Percentiles rank a stretch among this genome's conserved stretches.
Conservation (phyloP, 495 filamentous ascomycete species). For the Lasiosphaeris hirsuta region DNA sequence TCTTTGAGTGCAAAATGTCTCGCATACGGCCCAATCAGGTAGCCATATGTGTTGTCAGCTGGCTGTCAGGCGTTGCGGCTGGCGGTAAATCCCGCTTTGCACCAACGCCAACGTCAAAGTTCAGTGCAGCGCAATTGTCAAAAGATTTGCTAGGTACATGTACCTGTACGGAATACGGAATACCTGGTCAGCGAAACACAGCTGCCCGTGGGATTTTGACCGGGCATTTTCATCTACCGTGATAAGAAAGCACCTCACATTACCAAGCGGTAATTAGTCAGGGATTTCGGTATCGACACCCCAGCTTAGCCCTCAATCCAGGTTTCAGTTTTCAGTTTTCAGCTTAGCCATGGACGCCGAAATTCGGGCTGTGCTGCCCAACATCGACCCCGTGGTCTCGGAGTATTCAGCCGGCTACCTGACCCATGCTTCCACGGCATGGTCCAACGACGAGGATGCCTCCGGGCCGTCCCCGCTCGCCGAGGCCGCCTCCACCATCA, state of each 20-base stretch:
- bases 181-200: too few relatives aligned
- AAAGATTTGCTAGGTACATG: not conserved
- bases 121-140: not conserved
- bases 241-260: not conserved
- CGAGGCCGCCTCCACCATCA: conserved; percentile 81
- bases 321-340: conserved; percentile 2
- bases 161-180: too few relatives aligned
- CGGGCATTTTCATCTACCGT: not conserved
- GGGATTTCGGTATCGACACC: not conserved
- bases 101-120: not conserved
- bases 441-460: conserved; percentile 69
- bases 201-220: not conserved
- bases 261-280: conserved; percentile 17
- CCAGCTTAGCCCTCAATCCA: not conserved
- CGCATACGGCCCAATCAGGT: conserved; percentile 11
- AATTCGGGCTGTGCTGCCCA: conserved; percentile 80
- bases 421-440: conserved; percentile 83
- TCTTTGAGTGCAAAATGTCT: not conserved
- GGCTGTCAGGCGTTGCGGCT: conserved; percentile 1
- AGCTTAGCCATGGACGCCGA: conserved; percentile 91
- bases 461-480: conserved; percentile 66
- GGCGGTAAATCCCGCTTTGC: conserved; percentile 14
- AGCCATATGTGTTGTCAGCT: not conserved
- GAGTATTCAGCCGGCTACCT: conserved; percentile 95
- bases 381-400: conserved; percentile 83